Percentiles rank a stretch among this genome's conserved stretches.
phyloP scores from a whole-genome alignment of 169 alveolate species.

The Plasmodium adleri region DNA sequence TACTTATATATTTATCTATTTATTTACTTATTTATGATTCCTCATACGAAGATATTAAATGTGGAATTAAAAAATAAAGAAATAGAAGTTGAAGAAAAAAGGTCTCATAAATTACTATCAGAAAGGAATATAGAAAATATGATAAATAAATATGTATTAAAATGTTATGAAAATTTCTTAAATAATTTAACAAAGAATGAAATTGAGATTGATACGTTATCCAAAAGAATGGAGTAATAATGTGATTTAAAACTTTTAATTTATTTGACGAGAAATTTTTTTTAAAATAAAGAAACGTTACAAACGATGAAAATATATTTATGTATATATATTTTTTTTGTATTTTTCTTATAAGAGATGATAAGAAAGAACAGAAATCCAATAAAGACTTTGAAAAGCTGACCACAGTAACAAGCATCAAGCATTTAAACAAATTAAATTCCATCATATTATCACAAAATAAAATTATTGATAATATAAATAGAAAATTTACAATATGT shows the following conservation, averaged over 20 bases:
- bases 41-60: slow-evolving; percentile 29
- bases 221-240: slow-evolving; percentile 13
- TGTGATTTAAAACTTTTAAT: neutral
- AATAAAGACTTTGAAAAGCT: slow-evolving; percentile 41
- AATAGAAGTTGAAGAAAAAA: slow-evolving; percentile 60
- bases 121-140: slow-evolving; percentile 54
- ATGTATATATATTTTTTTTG: neutral
- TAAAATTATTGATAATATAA: slow-evolving; percentile 45
- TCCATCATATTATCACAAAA: slow-evolving; percentile 51
- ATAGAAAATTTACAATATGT: slow-evolving; percentile 18
- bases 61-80: slow-evolving; percentile 65
- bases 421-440: slow-evolving; percentile 43
- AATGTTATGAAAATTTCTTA: slow-evolving; percentile 48
- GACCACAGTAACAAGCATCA: slow-evolving; percentile 17
- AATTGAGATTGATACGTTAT: slow-evolving; percentile 13
- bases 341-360: slow-evolving; percentile 24
- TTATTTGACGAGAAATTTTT: too few relatives aligned
- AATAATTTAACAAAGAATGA: slow-evolving; percentile 36
- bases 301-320: neutral
- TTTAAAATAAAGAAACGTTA: too few relatives aligned
- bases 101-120: slow-evolving; percentile 21
- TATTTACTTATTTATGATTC: neutral
- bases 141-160: slow-evolving; percentile 55
- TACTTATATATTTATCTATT: too few relatives aligned
- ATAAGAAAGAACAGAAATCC: slow-evolving; percentile 16